Evolutionary conservation across 2,329 filamentous ascomycete species (phyloP), one percentile per base, ranked within the genome.

Genomic region (Hymenotorrendiella dingleyae): DNA sequence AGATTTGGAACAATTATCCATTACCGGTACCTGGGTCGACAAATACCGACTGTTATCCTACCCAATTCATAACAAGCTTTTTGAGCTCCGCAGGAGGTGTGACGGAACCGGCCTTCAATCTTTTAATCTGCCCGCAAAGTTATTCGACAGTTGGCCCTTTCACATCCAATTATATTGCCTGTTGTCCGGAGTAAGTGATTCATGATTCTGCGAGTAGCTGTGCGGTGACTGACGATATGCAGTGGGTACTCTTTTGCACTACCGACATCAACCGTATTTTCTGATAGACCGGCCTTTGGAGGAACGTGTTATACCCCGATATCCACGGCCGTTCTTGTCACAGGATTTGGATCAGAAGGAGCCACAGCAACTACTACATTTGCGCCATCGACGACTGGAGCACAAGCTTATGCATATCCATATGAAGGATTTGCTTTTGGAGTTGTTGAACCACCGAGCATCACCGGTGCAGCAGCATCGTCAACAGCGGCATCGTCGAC

Each of bases 81-180:
- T 40, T 53, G 11, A 27, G 32, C 7, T 37, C 40, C 2, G 49
- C 46, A 10, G 47, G 49, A 36, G 42, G 48, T 12, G 28, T 54
- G 12, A 53, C 49, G 6, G 46, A 54, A 46, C 26, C 50, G 14
- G 52, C 54, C 10, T 54, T 56, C 39, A 40, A 45, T 21, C 48
- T 47, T 10, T 42, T 56, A 6, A 28, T 56, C 6, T 56, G 54
- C 30, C 54, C 52, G 6, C 37, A 48, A 12, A 47, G 43, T 16
- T 56, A 51, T 27, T 30, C 35, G 6, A 29, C 50, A 6, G 36
- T 50, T 2, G 48, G 48, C 9, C 48, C 52, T 7, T 53, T 39
- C 37, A 54, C 50, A 7, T 55, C 50, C 2, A 54, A 55, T 36
- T 56, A 56, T 28, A 54, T 56, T 11, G 54, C 54, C 10, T 56